Evolutionary conservation across 441 rosid genomes (phyloP).

Genomic region (Biscutella laevigata): DNA sequence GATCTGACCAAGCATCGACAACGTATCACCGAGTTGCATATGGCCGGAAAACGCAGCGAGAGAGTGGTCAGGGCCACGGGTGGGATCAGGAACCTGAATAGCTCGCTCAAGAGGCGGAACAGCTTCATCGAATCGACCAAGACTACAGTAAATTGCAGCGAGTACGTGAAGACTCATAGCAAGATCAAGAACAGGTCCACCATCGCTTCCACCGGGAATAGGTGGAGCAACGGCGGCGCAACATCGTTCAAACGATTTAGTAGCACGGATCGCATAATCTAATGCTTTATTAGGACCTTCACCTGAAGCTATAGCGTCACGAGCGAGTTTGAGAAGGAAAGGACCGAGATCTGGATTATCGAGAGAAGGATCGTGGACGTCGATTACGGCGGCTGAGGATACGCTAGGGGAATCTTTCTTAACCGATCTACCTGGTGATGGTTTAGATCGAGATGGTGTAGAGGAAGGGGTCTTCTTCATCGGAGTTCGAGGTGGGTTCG

Average conservation of each 20-base stretch:
- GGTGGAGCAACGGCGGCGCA: slow-evolving; percentile 39
- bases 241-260: slow-evolving; percentile 81
- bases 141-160: slow-evolving; percentile 85
- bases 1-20: slow-evolving; percentile 85
- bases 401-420: slow-evolving; percentile 55
- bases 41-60: slow-evolving; percentile 88
- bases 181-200: slow-evolving; percentile 76
- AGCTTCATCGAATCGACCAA: slow-evolving; percentile 87
- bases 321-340: slow-evolving; percentile 79
- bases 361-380: slow-evolving; percentile 53
- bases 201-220: slow-evolving; percentile 31
- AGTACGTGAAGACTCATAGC: slow-evolving; percentile 96
- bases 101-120: slow-evolving; percentile 81
- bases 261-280: slow-evolving; percentile 82
- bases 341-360: slow-evolving; percentile 99
- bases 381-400: slow-evolving; percentile 20
- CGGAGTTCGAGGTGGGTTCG: slow-evolving; percentile 31
- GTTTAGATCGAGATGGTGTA: slow-evolving; percentile 72
- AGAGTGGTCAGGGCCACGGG: slow-evolving; percentile 79
- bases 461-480: slow-evolving; percentile 40
- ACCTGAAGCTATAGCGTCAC: slow-evolving; percentile 87
- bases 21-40: slow-evolving; percentile 95
- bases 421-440: slow-evolving; percentile 60
- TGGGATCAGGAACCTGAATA: slow-evolving; percentile 58
- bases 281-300: slow-evolving; percentile 82